These are phyloP conservation scores for Volvox reticuliferus DNA, from an alignment of 139 green algal genomes.

Conservation along the genomic window DNA sequence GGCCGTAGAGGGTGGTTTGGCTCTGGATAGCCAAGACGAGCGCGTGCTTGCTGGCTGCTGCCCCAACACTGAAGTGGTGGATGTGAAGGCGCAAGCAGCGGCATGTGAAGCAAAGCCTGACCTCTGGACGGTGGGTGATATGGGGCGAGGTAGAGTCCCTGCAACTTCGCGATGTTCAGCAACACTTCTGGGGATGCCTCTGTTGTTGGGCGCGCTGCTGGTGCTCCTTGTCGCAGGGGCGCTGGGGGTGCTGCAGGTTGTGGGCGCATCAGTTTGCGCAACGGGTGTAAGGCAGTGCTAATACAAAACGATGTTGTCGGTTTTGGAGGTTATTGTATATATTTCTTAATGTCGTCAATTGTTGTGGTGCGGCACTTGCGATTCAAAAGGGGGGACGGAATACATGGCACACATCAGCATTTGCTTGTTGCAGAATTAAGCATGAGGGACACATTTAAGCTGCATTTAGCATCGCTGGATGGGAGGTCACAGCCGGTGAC, in stretches of 20 bases:
- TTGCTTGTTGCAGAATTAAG: too few species aligned
- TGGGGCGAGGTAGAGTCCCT: not conserved
- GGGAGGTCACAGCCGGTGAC: too few species aligned
- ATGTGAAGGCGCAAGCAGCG: not conserved
- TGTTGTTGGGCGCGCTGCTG: not conserved
- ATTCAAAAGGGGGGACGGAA: too few species aligned
- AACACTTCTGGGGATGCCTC: not conserved
- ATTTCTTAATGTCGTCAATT: too few species aligned
- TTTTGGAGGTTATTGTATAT: too few species aligned
- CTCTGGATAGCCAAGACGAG: not conserved
- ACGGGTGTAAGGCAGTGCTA: too few species aligned
- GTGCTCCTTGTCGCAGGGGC: not conserved
- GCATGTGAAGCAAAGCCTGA: not conserved
- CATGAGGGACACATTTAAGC: too few species aligned
- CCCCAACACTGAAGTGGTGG: not conserved
- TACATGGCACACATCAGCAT: too few species aligned
- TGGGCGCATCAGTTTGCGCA: too few species aligned
- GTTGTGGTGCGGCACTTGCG: too few species aligned
- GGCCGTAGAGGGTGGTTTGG: not conserved
- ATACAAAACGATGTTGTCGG: too few species aligned
- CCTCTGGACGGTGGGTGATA: not conserved
- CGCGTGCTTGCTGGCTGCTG: not conserved
- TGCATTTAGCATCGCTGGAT: too few species aligned
- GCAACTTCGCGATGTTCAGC: not conserved
- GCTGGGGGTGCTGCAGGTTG: not conserved